Conservation (phyloP, 108 stramenopile species). For the Cylindrotheca closterium region DNA sequence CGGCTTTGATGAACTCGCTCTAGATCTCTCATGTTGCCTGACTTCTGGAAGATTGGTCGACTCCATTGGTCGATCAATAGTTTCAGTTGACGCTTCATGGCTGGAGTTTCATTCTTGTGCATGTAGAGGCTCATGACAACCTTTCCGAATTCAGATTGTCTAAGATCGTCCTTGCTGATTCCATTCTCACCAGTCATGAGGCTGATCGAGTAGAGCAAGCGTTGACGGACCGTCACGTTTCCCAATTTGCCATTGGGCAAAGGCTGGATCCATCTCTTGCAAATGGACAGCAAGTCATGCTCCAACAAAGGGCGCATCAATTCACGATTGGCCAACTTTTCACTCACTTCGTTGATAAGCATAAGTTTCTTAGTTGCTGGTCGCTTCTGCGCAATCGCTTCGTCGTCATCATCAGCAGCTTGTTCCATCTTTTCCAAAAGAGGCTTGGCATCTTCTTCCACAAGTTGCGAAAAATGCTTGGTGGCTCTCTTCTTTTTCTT, state of each 20-base stretch:
- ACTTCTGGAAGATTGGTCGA: conserved; percentile 90
- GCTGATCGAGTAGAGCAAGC: conserved; percentile 60
- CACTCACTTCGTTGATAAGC: conserved; percentile 67
- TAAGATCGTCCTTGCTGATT: conserved; percentile 65
- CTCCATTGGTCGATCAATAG: conserved; percentile 88
- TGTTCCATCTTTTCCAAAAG: conserved; percentile 77
- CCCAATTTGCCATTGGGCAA: conserved; percentile 79
- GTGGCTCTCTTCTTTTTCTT: conserved; percentile 70
- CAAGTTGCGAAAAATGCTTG: conserved; percentile 68
- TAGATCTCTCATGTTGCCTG: conserved; percentile 85
- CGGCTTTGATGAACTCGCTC: conserved; percentile 67
- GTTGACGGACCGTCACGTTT: conserved; percentile 80
- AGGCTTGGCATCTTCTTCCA: conserved; percentile 60
- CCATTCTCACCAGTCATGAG: conserved; percentile 80
- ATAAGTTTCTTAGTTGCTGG: conserved; percentile 74
- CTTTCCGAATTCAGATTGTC: conserved; percentile 81
- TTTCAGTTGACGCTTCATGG: conserved; percentile 69
- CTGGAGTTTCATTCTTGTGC: conserved; percentile 84
- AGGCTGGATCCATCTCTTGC: conserved; percentile 85
- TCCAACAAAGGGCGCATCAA: conserved; percentile 77
- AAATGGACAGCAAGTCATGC: conserved; percentile 61
- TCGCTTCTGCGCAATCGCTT: conserved; percentile 44
- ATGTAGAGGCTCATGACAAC: conserved; percentile 80
- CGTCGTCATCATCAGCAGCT: conserved; percentile 79
- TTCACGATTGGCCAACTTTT: conserved; percentile 63